phyloP scores from a whole-genome alignment of 495 filamentous ascomycete species.

The Lophium mytilinum region DNA sequence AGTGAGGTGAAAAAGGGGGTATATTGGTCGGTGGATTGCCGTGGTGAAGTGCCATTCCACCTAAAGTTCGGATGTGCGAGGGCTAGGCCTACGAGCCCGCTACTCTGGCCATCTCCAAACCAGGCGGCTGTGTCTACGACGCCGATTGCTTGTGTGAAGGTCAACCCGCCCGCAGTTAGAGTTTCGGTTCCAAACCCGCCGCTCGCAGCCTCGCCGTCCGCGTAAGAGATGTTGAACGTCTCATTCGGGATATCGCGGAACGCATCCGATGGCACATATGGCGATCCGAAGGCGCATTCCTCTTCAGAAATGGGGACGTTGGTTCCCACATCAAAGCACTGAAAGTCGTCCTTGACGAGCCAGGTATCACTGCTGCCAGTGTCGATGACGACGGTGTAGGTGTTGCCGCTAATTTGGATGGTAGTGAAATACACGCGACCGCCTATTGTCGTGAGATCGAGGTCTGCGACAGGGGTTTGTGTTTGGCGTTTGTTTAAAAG shows the following conservation, averaged over 20 bases:
- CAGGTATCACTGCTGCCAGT: slow-evolving; percentile 59
- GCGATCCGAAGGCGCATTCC: slow-evolving; percentile 43
- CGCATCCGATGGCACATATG: slow-evolving; percentile 36
- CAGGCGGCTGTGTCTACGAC: slow-evolving; percentile 43
- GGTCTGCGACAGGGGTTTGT: too few species aligned
- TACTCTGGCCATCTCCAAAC: slow-evolving; percentile 41
- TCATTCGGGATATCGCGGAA: slow-evolving; percentile 38
- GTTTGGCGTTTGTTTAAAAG: too few species aligned
- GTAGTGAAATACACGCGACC: slow-evolving; percentile 25
- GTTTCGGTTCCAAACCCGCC: slow-evolving; percentile 52
- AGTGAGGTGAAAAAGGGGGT: too few species aligned
- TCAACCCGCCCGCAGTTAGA: slow-evolving; percentile 47
- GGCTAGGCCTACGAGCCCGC: slow-evolving; percentile 55
- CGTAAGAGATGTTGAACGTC: slow-evolving; percentile 54
- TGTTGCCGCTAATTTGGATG: slow-evolving; percentile 35
- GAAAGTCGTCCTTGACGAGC: slow-evolving; percentile 41
- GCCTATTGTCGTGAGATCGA: slow-evolving; percentile 3
- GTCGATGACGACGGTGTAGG: slow-evolving; percentile 48
- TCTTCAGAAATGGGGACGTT: slow-evolving; percentile 23
- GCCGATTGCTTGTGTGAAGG: slow-evolving; percentile 46
- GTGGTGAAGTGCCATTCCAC: too few species aligned
- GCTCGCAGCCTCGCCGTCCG: slow-evolving; percentile 47
- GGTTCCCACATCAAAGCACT: slow-evolving; percentile 38
- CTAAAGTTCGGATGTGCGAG: too few species aligned
- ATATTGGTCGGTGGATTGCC: too few species aligned